Evolutionary conservation across 345 rosid genomes (phyloP).

Genomic region (Sonneratia alba): DNA sequence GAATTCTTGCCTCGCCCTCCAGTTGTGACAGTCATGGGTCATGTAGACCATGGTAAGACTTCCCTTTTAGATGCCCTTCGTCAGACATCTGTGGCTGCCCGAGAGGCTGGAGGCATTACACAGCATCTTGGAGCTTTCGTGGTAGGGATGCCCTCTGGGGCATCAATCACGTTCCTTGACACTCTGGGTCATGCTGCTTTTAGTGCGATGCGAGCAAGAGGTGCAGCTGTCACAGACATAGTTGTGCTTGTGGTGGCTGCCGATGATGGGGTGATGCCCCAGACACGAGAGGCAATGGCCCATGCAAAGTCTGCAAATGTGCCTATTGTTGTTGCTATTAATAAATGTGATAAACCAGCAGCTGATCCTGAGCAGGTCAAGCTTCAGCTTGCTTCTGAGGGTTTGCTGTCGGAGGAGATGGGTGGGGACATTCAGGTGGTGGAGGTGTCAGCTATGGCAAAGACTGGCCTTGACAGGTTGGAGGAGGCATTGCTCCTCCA

Average conservation of each 20-base stretch:
- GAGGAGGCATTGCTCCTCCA: constrained; percentile 90
- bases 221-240: constrained; percentile 90
- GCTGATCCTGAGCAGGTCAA: constrained; percentile 77
- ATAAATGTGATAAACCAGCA: constrained; percentile 85
- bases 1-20: constrained; percentile 63
- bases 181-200: constrained; percentile 96
- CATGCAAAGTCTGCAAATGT: constrained; percentile 88
- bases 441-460: constrained; percentile 74
- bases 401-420: constrained; percentile 76
- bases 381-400: constrained; percentile 78
- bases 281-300: constrained; percentile 81
- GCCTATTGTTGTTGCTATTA: constrained; percentile 81
- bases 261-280: constrained; percentile 98
- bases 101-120: constrained; percentile 98
- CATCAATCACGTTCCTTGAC: constrained; percentile 85
- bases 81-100: constrained; percentile 76
- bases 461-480: constrained; percentile 63
- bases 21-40: constrained; percentile 91
- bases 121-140: constrained; percentile 93
- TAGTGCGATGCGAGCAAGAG: constrained; percentile 94
- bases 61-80: constrained; percentile 82
- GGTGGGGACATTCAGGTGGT: constrained; percentile 89
- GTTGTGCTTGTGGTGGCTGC: constrained; percentile 96
- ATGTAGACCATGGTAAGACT: constrained; percentile 97
- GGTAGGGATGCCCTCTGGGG: constrained; percentile 76